Conservation (phyloP, 768 basidiomycete species). For the Russula sp. region DNA sequence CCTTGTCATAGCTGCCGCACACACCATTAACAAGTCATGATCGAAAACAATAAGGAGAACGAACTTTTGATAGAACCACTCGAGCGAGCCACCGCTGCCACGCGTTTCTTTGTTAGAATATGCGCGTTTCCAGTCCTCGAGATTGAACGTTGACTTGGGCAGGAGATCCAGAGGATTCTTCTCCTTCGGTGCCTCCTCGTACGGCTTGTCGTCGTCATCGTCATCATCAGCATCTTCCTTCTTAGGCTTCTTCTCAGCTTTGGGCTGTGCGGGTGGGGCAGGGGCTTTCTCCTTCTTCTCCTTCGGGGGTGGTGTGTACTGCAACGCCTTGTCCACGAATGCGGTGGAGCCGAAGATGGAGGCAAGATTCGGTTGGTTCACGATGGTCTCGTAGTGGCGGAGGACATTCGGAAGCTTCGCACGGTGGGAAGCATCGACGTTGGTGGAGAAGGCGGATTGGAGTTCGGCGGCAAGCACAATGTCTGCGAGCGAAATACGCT, state of each 20-base stretch:
- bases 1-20: slow-evolving; percentile 68
- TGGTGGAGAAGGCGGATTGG: slow-evolving; percentile 49
- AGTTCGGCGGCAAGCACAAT: slow-evolving; percentile 62
- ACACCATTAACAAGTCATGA: slow-evolving; percentile 16
- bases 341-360: slow-evolving; percentile 57
- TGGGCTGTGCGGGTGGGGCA: slow-evolving; percentile 41
- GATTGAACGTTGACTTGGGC: slow-evolving; percentile 83
- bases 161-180: slow-evolving; percentile 95
- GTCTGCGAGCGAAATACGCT: slow-evolving; percentile 94
- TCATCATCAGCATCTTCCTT: slow-evolving; percentile 54
- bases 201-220: slow-evolving; percentile 76
- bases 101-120: slow-evolving; percentile 99
- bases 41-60: slow-evolving; percentile 33
- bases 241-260: slow-evolving; percentile 64
- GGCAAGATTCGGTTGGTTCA: slow-evolving; percentile 78
- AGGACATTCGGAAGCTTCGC: slow-evolving; percentile 70
- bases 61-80: slow-evolving; percentile 97
- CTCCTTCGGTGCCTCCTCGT: slow-evolving; percentile 73
- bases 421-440: slow-evolving; percentile 65
- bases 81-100: slow-evolving; percentile 72
- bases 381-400: slow-evolving; percentile 83
- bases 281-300: slow-evolving; percentile 40
- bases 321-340: slow-evolving; percentile 66
- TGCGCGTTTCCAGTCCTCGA: slow-evolving; percentile 95
- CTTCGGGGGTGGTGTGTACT: slow-evolving; percentile 65